A percentile compares a stretch with the other conserved stretches of the same genome.
These are phyloP conservation scores for Noccaea caerulescens DNA, from an alignment of 345 rosid species.

Conservation along the genomic window DNA sequence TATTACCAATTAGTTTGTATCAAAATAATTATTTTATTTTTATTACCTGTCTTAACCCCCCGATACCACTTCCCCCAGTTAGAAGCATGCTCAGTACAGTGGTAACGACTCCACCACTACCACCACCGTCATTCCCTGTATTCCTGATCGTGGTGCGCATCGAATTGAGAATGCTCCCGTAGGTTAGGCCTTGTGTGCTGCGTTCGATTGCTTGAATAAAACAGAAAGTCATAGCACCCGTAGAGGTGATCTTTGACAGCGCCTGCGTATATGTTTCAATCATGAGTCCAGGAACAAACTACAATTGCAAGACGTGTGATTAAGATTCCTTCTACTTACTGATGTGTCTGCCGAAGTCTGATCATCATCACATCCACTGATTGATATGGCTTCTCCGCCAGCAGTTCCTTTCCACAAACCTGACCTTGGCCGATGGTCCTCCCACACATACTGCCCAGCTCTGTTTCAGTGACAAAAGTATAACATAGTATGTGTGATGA, in stretches of 20 bases:
- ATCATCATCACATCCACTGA: constrained; percentile 89
- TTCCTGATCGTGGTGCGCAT: constrained; percentile 72
- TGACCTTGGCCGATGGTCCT: constrained; percentile 84
- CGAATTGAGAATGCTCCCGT: constrained; percentile 71
- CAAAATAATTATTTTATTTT: neutral
- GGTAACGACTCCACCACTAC: constrained; percentile 60
- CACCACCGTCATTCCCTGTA: constrained; percentile 47
- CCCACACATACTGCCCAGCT: constrained; percentile 74
- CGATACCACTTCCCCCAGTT: constrained; percentile 62
- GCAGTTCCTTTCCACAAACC: constrained; percentile 86
- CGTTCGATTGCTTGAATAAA: constrained; percentile 84
- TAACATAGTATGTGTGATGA: neutral
- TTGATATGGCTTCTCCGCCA: constrained; percentile 86
- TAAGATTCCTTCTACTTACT: constrained; percentile 49
- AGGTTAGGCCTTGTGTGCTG: constrained; percentile 64
- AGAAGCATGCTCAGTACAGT: constrained; percentile 75
- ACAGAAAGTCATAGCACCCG: constrained; percentile 91
- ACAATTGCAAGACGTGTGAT: neutral
- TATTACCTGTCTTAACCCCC: constrained; percentile 69
- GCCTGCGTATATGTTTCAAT: constrained; percentile 52
- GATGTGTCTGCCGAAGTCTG: constrained; percentile 93
- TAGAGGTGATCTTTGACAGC: constrained; percentile 75
- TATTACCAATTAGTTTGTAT: constrained; percentile 11
- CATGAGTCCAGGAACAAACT: constrained; percentile 22
- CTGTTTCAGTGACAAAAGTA: constrained; percentile 38